Percentiles rank a stretch among this genome's conserved stretches.
phyloP scores from a whole-genome alignment of 495 filamentous ascomycete species.

The Cairneyella variabilis region DNA sequence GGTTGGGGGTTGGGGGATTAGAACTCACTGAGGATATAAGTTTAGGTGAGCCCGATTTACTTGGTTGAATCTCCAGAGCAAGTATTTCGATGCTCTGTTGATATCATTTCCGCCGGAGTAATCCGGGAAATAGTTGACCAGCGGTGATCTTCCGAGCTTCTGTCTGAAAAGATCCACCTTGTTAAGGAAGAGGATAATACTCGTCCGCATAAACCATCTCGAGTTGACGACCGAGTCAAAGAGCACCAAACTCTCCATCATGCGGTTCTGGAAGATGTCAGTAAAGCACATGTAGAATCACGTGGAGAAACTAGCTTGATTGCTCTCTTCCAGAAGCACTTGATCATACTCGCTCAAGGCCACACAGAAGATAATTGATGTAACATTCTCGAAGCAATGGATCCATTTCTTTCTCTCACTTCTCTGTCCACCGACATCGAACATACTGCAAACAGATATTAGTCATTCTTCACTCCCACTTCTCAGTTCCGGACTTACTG shows the following conservation, averaged over 20 bases:
- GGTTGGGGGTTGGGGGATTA: too few relatives aligned
- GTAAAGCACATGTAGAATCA: slow-evolving; percentile 23
- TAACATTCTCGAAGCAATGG: slow-evolving; percentile 99
- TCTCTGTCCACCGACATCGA: slow-evolving; percentile 94
- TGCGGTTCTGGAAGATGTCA: slow-evolving; percentile 69
- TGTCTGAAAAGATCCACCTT: slow-evolving; percentile 97
- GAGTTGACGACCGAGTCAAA: slow-evolving; percentile 99
- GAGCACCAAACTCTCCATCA: slow-evolving; percentile 97
- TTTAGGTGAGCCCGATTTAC: slow-evolving; percentile 96
- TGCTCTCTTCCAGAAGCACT: slow-evolving; percentile 92
- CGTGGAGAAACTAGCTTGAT: slow-evolving; percentile 60
- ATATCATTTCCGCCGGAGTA: slow-evolving; percentile 97
- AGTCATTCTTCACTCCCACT: not conserved
- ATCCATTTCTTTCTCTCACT: slow-evolving; percentile 99
- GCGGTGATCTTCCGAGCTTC: slow-evolving; percentile 83
- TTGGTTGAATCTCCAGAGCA: slow-evolving; percentile 97
- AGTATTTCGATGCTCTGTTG: slow-evolving; percentile 94
- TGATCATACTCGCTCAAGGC: slow-evolving; percentile 98
- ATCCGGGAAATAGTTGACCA: slow-evolving; percentile 94
- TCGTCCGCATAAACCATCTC: slow-evolving; percentile 97
- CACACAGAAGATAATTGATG: slow-evolving; percentile 99
- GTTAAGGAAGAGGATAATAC: slow-evolving; percentile 97
- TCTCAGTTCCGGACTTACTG: slow-evolving; percentile 62
- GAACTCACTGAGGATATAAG: slow-evolving; percentile 93
- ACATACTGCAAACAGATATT: slow-evolving; percentile 57